Base-by-base conservation (phyloP, 2,329 filamentous ascomycete genomes). In the Penicillium sp. region DNA sequence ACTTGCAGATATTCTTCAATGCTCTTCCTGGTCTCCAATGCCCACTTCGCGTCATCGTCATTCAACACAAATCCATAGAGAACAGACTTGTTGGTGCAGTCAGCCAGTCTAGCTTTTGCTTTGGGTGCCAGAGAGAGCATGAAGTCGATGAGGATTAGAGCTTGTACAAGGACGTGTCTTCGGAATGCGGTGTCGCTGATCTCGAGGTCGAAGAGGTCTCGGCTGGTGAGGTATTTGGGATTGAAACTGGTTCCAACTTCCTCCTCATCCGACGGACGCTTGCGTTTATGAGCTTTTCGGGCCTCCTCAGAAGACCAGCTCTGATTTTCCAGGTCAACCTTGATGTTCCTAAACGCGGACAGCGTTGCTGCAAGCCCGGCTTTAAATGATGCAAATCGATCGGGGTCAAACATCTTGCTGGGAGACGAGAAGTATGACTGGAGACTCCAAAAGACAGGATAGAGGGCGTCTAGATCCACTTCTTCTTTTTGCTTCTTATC, bases 181-280 rank as follows among this genome's bases (percentile, higher is more conserved):
- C 93, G 79, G 61, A 99, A 96, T 5, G 90, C 90, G 27, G 95
- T 75, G 64, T 99, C 92, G 62, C 87, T 89, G 46, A 96, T 84
- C 75, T 98, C 92, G 30, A 98, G 77, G 55, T 93, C 87, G 63
- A 99, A 99, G 1, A 99, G 72, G 60, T 98, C 93, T 48, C 84
- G 78, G 62, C 89, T 96, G n/a, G 92, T 99, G 12, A 99, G 75
- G 60, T 98, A 99, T 60, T 96, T 98, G 1, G 93, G 90, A 55
- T 98, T 98, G 67, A 95, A 96, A 15, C 78, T 81, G 56, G 79
- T 83, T 15, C 80, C 74, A 34, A 81, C 68, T 44, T 82, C 80
- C 33, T 77, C 72, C 6, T 77, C 76, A 35, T 78, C 73, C 17
- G 67, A 73, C 8, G 75, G 72, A 29, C 76, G 72, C 61, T 89